Evolutionary conservation across 768 basidiomycete species (phyloP).

Genomic region (Tulasnella sp.): DNA sequence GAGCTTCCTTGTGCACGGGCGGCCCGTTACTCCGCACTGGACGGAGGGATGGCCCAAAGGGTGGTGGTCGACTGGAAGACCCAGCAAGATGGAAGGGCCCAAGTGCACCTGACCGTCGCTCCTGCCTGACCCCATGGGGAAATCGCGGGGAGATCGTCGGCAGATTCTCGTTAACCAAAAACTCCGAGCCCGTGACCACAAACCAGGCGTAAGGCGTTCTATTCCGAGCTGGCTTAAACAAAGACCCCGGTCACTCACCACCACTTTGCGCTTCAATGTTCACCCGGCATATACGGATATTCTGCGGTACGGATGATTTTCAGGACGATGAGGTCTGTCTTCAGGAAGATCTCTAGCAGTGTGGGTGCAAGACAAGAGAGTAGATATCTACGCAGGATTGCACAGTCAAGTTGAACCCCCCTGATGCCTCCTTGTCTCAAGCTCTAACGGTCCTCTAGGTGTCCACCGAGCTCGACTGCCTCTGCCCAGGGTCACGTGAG

Average conservation of each 20-base stretch:
- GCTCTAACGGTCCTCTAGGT: not conserved
- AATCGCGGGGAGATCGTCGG: not conserved
- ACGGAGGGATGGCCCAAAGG: not conserved
- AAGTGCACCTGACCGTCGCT: not conserved
- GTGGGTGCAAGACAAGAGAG: not conserved
- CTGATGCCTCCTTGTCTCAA: not conserved
- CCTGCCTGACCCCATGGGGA: not conserved
- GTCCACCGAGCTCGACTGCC: not conserved
- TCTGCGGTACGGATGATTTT: not conserved
- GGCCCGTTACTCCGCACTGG: slow-evolving; percentile 1
- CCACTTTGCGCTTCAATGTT: not conserved
- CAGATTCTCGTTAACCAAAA: not conserved
- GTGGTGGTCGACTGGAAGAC: not conserved
- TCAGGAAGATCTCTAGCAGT: not conserved
- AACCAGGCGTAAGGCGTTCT: not conserved
- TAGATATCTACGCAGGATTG: not conserved
- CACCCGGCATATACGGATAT: not conserved
- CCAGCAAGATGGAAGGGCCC: not conserved
- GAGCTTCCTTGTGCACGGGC: not conserved
- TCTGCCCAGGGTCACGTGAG: not conserved
- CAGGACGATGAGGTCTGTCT: not conserved
- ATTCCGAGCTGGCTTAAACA: not conserved
- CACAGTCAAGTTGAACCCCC: not conserved
- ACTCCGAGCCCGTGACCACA: not conserved
- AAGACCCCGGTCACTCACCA: not conserved